Percentiles rank a stretch among this genome's conserved stretches.
Evolutionary conservation across 371 early-diverging fungal genomes (phyloP).

Genomic region (Parasitella parasitica): DNA sequence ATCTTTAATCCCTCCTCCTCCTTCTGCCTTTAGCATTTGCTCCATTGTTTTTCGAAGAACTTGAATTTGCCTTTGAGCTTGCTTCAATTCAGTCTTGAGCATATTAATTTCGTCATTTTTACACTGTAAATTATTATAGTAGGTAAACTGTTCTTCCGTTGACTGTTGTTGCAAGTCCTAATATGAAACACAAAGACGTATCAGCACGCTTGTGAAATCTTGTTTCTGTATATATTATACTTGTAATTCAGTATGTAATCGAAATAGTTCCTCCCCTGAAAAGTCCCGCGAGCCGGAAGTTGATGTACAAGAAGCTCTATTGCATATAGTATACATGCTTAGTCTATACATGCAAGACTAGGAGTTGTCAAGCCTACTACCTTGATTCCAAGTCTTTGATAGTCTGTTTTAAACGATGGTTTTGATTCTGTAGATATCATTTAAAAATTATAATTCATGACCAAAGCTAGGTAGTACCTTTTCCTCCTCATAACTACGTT

Average conservation of each 20-base stretch:
- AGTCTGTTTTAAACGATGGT: slow-evolving; percentile 28
- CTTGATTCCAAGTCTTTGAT: slow-evolving; percentile 6
- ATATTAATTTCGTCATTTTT: slow-evolving; percentile 23
- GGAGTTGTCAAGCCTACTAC: neutral
- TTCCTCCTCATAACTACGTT: slow-evolving; percentile 36
- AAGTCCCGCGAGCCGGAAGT: neutral
- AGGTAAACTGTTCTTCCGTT: slow-evolving; percentile 7
- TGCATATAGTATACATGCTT: neutral
- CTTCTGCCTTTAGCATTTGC: slow-evolving; percentile 34
- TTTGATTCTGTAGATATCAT: neutral
- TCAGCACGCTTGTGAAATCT: neutral
- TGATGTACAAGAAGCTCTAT: neutral
- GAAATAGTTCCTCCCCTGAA: neutral
- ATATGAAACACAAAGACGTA: neutral
- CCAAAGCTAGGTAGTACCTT: slow-evolving; percentile 15
- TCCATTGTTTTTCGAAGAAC: slow-evolving; percentile 41
- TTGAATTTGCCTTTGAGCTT: slow-evolving; percentile 33
- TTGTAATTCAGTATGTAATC: neutral
- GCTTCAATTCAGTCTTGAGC: slow-evolving; percentile 22
- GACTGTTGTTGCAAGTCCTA: slow-evolving; percentile 4
- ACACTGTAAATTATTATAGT: slow-evolving; percentile 4
- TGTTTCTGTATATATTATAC: neutral
- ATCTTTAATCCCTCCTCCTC: neutral
- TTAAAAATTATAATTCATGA: neutral
- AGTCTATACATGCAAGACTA: neutral